phyloP scores from a whole-genome alignment of 2,329 filamentous ascomycete genomes.

The Penicillium decumbens region DNA sequence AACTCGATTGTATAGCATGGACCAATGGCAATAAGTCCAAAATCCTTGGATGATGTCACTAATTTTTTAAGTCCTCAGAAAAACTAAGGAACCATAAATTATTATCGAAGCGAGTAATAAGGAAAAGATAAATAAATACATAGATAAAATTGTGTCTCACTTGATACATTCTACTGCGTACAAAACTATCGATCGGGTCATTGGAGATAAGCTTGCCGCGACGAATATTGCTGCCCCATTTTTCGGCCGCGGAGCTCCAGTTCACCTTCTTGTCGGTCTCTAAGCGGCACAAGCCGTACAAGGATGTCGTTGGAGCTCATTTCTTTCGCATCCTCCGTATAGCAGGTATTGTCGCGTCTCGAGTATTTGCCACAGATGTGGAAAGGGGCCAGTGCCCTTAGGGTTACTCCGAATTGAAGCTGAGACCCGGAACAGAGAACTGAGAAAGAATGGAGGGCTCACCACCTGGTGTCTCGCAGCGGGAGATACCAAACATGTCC shows the following conservation, averaged over 20 bases:
- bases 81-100: neutral
- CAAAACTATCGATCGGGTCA: conserved; percentile 33
- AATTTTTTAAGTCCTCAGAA: neutral
- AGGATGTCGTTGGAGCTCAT: conserved; percentile 36
- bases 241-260: conserved; percentile 45
- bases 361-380: conserved; percentile 36
- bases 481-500: conserved; percentile 48
- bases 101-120: neutral
- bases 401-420: conserved; percentile 32
- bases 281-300: conserved; percentile 40
- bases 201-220: conserved; percentile 27
- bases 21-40: neutral
- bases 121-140: neutral
- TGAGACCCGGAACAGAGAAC: conserved; percentile 34
- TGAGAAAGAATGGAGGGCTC: conserved; percentile 45
- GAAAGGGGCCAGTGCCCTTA: conserved; percentile 39
- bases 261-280: conserved; percentile 46
- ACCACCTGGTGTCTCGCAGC: conserved; percentile 54
- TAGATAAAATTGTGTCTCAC: conserved; percentile 35
- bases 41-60: neutral
- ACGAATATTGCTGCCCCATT: conserved; percentile 35
- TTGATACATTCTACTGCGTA: conserved; percentile 37
- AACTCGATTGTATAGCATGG: neutral
- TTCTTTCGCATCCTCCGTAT: conserved; percentile 45
- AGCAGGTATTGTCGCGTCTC: conserved; percentile 39